Percentiles rank a stretch among this genome's conserved stretches.
phyloP scores from a whole-genome alignment of 495 filamentous ascomycete genomes.

The Tuber melanosporum region DNA sequence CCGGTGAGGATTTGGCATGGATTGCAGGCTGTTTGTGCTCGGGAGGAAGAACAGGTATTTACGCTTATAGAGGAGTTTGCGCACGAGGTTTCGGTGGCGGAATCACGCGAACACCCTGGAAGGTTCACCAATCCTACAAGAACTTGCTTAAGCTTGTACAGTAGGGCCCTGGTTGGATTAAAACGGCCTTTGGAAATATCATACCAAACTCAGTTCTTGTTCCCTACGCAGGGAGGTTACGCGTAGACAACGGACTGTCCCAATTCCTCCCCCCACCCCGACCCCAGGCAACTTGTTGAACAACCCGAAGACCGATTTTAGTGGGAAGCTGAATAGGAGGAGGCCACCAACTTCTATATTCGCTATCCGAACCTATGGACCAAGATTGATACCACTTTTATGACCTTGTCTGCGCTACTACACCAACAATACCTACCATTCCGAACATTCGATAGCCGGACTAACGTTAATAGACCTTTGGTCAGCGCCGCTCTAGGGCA shows the following conservation, averaged over 20 bases:
- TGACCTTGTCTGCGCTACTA: background rate
- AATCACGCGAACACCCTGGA: background rate
- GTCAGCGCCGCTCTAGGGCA: too few species aligned
- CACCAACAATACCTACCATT: background rate
- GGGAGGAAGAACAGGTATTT: background rate
- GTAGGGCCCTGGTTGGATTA: background rate
- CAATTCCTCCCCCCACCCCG: background rate
- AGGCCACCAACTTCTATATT: background rate
- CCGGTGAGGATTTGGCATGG: background rate
- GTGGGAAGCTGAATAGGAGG: background rate
- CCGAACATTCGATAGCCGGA: background rate
- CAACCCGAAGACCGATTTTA: background rate
- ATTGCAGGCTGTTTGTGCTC: background rate
- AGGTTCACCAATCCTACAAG: background rate
- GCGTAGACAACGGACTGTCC: background rate
- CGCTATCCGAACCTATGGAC: background rate
- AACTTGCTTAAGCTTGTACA: background rate
- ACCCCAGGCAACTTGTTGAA: background rate
- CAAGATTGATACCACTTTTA: background rate
- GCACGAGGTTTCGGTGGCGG: background rate
- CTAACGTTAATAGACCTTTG: too few species aligned
- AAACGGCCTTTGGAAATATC: background rate
- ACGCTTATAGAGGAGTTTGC: background rate
- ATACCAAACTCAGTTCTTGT: background rate
- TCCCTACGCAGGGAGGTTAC: background rate